A percentile compares a stretch with the other conserved stretches of the same genome.
These are phyloP conservation scores for Saccharomyces hybrid DNA, from an alignment of 1,139 yeast species.

Conservation along the genomic window DNA sequence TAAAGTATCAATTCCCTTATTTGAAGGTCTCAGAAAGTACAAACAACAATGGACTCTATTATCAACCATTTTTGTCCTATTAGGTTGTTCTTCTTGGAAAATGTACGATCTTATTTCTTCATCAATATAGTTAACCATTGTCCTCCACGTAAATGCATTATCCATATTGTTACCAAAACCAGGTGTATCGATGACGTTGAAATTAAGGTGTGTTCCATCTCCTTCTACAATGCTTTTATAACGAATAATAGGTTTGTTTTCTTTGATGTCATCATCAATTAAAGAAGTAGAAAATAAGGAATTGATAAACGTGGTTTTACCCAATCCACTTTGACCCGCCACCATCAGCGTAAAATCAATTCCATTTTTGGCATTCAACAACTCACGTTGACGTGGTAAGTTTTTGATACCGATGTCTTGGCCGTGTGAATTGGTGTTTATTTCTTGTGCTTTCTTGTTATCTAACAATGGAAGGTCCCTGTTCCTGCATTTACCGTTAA, in stretches of 20 bases:
- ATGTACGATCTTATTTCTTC: slow-evolving; percentile 51
- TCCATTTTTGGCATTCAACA: slow-evolving; percentile 37
- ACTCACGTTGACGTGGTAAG: slow-evolving; percentile 28
- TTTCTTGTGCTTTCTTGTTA: neutral
- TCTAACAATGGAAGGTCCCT: neutral
- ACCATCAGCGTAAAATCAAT: slow-evolving; percentile 51
- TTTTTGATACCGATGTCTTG: slow-evolving; percentile 22
- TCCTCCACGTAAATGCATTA: slow-evolving; percentile 51
- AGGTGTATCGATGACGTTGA: slow-evolving; percentile 62
- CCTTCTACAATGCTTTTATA: slow-evolving; percentile 44
- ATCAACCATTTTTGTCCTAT: slow-evolving; percentile 43
- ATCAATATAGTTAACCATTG: slow-evolving; percentile 51
- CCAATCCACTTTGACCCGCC: slow-evolving; percentile 53
- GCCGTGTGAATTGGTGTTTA: neutral
- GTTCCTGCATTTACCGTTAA: neutral
- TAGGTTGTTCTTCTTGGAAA: slow-evolving; percentile 68
- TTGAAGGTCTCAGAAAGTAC: slow-evolving; percentile 58
- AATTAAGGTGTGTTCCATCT: slow-evolving; percentile 42
- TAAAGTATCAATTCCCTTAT: slow-evolving; percentile 45
- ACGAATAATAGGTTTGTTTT: slow-evolving; percentile 5
- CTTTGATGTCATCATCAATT: slow-evolving; percentile 21
- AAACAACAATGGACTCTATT: slow-evolving; percentile 69
- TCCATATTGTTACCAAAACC: slow-evolving; percentile 72
- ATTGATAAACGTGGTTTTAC: slow-evolving; percentile 49
- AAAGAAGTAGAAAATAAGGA: slow-evolving; percentile 40